Evolutionary conservation across 2,329 filamentous ascomycete genomes (phyloP).

Genomic region (Fusarium sublunatum): DNA sequence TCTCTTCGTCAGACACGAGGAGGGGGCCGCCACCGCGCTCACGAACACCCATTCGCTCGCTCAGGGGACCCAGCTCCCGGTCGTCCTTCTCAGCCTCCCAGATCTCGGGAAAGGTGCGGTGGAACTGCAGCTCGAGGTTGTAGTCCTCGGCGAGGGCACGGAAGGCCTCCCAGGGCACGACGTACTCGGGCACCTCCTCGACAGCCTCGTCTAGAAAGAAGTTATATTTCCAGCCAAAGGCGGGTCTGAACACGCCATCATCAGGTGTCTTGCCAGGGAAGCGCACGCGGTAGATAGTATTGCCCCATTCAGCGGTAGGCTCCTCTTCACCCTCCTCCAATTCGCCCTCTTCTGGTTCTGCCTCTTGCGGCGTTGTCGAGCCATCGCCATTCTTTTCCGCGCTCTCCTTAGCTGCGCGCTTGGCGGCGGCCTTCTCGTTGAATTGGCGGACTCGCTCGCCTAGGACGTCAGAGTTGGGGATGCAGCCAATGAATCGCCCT

Average conservation of each 20-base stretch:
- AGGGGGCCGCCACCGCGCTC: constrained; percentile 74
- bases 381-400: constrained; percentile 30
- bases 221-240: constrained; percentile 97
- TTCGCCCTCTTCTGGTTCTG: constrained; percentile 56
- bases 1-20: constrained; percentile 83
- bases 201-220: constrained; percentile 97
- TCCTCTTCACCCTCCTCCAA: constrained; percentile 71
- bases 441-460: constrained; percentile 80
- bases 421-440: constrained; percentile 65
- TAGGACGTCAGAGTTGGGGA: constrained; percentile 96
- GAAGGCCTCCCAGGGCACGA: constrained; percentile 98
- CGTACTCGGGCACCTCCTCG: constrained; percentile 95
- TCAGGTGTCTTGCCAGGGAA: constrained; percentile 85
- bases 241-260: constrained; percentile 91
- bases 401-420: constrained; percentile 48
- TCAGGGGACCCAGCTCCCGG: constrained; percentile 80
- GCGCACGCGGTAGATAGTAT: constrained; percentile 89
- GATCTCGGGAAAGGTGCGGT: constrained; percentile 89
- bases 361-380: constrained; percentile 42
- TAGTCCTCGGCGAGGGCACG: constrained; percentile 95
- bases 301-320: constrained; percentile 85
- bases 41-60: constrained; percentile 94
- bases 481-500: constrained; percentile 92
- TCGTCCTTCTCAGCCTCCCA: constrained; percentile 94
- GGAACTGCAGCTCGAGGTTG: constrained; percentile 94